Conservation (phyloP, 768 basidiomycete species). For the Nidularia sp. region DNA sequence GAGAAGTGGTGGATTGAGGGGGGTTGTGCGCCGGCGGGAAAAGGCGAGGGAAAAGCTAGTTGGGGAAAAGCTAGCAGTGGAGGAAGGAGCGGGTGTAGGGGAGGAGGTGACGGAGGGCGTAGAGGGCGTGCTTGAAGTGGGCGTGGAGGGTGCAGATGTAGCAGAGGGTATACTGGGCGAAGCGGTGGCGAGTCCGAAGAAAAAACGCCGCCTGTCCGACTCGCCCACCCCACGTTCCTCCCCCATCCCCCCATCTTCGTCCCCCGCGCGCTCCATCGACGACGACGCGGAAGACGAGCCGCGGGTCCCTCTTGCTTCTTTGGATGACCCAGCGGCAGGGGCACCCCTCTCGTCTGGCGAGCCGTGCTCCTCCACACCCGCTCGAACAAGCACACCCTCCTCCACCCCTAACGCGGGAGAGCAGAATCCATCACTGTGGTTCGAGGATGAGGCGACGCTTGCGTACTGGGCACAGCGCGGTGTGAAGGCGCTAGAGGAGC, state of each 20-base stretch:
- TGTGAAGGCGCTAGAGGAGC: slow-evolving; percentile 37
- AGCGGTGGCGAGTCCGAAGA: not conserved
- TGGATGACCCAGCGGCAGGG: not conserved
- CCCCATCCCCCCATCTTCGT: not conserved
- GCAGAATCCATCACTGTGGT: slow-evolving; percentile 42
- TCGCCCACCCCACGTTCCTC: not conserved
- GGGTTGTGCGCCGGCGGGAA: slow-evolving; percentile 1
- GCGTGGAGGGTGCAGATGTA: not conserved
- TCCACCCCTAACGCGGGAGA: slow-evolving; percentile 3
- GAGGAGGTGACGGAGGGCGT: not conserved
- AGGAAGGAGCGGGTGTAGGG: not conserved
- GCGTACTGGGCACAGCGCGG: slow-evolving; percentile 52
- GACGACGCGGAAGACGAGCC: too few species aligned
- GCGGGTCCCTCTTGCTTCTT: not conserved
- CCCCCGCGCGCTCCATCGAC: not conserved
- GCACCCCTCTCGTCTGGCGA: not conserved
- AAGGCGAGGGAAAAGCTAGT: not conserved
- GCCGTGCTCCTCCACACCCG: not conserved
- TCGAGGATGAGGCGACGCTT: slow-evolving; percentile 36
- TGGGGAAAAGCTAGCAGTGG: not conserved
- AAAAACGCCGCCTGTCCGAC: not conserved
- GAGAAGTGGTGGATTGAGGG: slow-evolving; percentile 44
- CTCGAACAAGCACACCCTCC: not conserved
- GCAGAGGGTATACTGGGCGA: not conserved
- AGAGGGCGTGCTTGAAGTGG: not conserved